Base-by-base conservation (phyloP, 441 rosid genomes). In the Eruca vesicaria region DNA sequence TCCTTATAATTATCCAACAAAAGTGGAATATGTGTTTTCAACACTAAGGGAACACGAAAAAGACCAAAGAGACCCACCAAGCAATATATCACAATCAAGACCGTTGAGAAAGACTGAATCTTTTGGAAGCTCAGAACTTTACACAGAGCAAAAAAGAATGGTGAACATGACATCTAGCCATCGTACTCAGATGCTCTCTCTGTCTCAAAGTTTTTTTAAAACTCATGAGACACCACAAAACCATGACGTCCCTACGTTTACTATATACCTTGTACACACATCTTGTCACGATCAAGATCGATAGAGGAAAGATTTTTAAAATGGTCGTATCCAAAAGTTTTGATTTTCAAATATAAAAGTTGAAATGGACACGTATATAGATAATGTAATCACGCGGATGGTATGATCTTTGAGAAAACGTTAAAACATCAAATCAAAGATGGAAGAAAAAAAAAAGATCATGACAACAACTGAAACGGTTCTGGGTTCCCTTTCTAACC, bases 401-500 rank as follows among this genome's bases (percentile, higher is more conserved):
- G 69, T 78, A 61, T 78, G 81, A 78, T 61, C 21, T 72, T 45
- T 33, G 38, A 48, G 69, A 60, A 71, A 66, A 78, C 73, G 77
- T 72, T 29, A 78, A 78, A 78, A 66, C 52, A 26, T 67, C 9
- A 50, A 71, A 77, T 71, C 72, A 71, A 29, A 48, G 33, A n/a
- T n/a, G n/a, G n/a, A 4, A 4, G 21, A 9, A 60, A 59, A 16
- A 14, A 53, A 29, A 70, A 71, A 71, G 57, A 45, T 65, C 48
- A 71, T 66, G 18, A 62, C 63, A 71, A 50, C 52, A 78, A 67
- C 73, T 32, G 73, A 78, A 72, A 66, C 76, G 65, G 73, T 61
- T 78, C 73, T 58, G 63, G 62, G 68, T 71, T 65, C 68, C 63
- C 76, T 62, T 77, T 77, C 61, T 59, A 77, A 77, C 80, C 80